Base-by-base conservation (phyloP, 2,329 filamentous ascomycete genomes). In the Coleophoma eucalyptorum region DNA sequence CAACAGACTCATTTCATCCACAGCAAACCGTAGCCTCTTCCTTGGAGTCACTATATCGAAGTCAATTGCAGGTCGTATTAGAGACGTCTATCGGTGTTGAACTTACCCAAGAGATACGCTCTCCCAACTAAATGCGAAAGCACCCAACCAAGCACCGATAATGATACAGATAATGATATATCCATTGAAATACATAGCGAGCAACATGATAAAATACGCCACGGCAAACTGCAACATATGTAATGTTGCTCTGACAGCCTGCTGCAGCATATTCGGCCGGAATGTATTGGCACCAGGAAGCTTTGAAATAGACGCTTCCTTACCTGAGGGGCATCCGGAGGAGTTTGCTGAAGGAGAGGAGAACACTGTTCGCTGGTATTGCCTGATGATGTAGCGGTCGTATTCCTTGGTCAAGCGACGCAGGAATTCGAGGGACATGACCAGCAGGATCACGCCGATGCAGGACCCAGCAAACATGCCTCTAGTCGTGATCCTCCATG, bases 91-190 rank as follows among this genome's bases (percentile, higher is more conserved):
- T 42, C 3, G 19, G 32, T 18, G 18, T 33, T 34, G 31, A 55
- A 26, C 55, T 51, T 53, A 61, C 58, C 47, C 50, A 33, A 59
- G n/a, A 42, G 61, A 64, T 33, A 81, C 60, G 0, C 66, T 70
- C 64, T 88, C 86, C 86, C 87, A 92, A 31, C 83, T 80, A 65
- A 90, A 93, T 52, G 89, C 63, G 56, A 91, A 89, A 12, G 79
- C 76, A 15, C 89, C 90, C 5, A 92, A 50, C 56, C 82, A 90
- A 0, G 86, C 82, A 1, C 90, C 90, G 50, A 93, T 79, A 55
- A 93, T 81, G 65, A 94, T 90, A 58, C 83, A 89, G 52, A 93
- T 85, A 66, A 94, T 89, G 55, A 94, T 78, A 68, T 90, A 94
- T 10, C 84, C 81, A 58, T 82, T 83, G 69, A 78, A 83, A 65